Base-by-base conservation (phyloP, 1,284 basidiomycete species). In the Omphalotus olearius region DNA sequence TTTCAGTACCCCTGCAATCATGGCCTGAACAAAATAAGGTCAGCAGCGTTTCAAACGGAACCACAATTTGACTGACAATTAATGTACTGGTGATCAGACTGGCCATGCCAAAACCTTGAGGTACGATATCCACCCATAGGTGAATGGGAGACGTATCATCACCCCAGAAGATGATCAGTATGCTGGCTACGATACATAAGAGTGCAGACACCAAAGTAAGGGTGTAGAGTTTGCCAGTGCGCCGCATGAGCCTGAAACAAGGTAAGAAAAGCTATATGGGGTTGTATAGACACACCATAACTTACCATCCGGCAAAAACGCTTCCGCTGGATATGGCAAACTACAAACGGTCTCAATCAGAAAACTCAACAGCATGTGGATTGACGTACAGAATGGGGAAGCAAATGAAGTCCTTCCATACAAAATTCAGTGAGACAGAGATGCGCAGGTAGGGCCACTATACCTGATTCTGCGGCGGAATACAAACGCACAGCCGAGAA, bases 291-390 rank as follows among this genome's bases (percentile, higher is more conserved):
- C n/a, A 54, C 38, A 30, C 71, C 81, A 62, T 68, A n/a, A n/a
- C n/a, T n/a, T n/a, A 87, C 83, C 90, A 89, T 61, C 94, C 94
- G 45, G 90, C 86, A 50, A 86, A 77, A 10, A 97, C 78, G 55
- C 91, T 93, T 20, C 91, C 92, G 1, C 79, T 70, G 14, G 91
- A 86, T 50, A 93, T 79, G 45, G 87, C 83, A 56, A 90, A 67
- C 79, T 91, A 64, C 46, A 55, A 58, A 36, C 40, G 7, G 7
- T 14, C 28, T 17, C 30, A 23, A 14, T 39, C n/a, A 33, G 58
- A 47, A 59, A 53, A 47, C 49, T 51, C 46, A 40, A 45, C 47
- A 11, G 37, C 7, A 57, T 33, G 49, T 33, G 62, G 43, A 16
- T 28, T 18, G 55, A 54, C 52, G 54, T 45, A 53, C 47, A 58